Evolutionary conservation across 352 stramenopile genomes (phyloP).

Genomic region (Pythium dissimile): DNA sequence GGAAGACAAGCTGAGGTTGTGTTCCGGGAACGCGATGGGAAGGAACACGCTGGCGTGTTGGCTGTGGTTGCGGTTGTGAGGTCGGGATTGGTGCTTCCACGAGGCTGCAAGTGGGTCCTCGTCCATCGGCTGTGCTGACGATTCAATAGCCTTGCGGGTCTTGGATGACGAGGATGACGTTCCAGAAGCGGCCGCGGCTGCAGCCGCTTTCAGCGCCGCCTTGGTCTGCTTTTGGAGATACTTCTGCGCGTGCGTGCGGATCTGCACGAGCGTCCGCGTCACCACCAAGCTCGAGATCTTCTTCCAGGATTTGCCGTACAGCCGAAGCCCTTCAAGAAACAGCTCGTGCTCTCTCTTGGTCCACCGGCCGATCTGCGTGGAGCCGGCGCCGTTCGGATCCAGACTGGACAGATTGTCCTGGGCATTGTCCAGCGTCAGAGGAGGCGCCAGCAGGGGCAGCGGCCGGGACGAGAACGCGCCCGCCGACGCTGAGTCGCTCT

Average conservation of each 20-base stretch:
- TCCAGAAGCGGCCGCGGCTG: conserved; percentile 15
- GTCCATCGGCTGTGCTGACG: not conserved
- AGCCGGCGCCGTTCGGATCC: conserved; percentile 1
- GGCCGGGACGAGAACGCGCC: not conserved
- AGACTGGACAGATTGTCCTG: conserved; percentile 4
- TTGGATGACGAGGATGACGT: not conserved
- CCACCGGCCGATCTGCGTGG: conserved; percentile 74
- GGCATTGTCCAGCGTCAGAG: not conserved
- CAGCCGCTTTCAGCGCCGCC: conserved; percentile 38
- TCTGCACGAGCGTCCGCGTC: conserved; percentile 91
- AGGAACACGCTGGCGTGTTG: conserved; percentile 19
- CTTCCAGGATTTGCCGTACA: conserved; percentile 91
- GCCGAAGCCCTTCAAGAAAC: conserved; percentile 82
- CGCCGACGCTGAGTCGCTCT: conserved; percentile 14
- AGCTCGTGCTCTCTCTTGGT: conserved; percentile 87
- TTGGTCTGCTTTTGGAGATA: conserved; percentile 90
- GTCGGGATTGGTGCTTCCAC: conserved; percentile 14
- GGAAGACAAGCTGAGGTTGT: conserved; percentile 18
- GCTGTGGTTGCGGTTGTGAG: not conserved
- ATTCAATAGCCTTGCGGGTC: conserved; percentile 1
- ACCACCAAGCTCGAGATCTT: conserved; percentile 83
- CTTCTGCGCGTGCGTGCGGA: conserved; percentile 97
- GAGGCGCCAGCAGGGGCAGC: not conserved
- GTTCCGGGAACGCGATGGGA: conserved; percentile 29
- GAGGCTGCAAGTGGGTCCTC: not conserved